A percentile compares a stretch with the other conserved stretches of the same genome.
phyloP scores from a whole-genome alignment of 1,284 basidiomycete species.

The Stygiomarasmius scandens region DNA sequence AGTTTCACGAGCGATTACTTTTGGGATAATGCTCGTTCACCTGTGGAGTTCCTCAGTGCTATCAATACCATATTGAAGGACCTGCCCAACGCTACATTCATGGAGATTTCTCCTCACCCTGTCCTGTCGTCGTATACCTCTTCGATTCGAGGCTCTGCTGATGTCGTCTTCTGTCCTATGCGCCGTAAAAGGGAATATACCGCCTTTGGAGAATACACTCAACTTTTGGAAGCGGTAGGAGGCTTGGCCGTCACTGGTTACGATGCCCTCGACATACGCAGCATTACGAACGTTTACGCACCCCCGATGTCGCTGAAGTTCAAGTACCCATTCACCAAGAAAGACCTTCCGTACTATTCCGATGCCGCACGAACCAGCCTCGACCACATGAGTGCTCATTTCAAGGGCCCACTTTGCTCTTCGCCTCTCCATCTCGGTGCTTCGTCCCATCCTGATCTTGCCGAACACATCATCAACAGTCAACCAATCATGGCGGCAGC shows the following conservation, averaged over 20 bases:
- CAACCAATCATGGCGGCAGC: constrained; percentile 49
- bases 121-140: constrained; percentile 29
- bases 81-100: constrained; percentile 11
- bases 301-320: not conserved
- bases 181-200: constrained; percentile 2
- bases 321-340: constrained; percentile 19
- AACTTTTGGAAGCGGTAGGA: constrained; percentile 24
- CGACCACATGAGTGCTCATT: constrained; percentile 13
- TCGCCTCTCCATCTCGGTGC: constrained; percentile 30
- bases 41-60: constrained; percentile 25
- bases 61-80: constrained; percentile 4
- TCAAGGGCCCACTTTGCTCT: constrained; percentile 30
- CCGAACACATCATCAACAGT: constrained; percentile 42
- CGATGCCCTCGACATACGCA: constrained; percentile 18
- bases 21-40: constrained; percentile 26
- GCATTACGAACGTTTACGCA: not conserved
- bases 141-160: constrained; percentile 2
- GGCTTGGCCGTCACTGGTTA: constrained; percentile 19
- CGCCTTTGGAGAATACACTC: constrained; percentile 11
- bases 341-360: constrained; percentile 7
- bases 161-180: constrained; percentile 2
- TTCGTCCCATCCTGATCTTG: constrained; percentile 36
- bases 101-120: constrained; percentile 40
- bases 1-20: constrained; percentile 18
- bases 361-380: constrained; percentile 8